These are phyloP conservation scores for Sphenostylis stenocarpa DNA, from an alignment of 306 rosid species.

Conservation along the genomic window DNA sequence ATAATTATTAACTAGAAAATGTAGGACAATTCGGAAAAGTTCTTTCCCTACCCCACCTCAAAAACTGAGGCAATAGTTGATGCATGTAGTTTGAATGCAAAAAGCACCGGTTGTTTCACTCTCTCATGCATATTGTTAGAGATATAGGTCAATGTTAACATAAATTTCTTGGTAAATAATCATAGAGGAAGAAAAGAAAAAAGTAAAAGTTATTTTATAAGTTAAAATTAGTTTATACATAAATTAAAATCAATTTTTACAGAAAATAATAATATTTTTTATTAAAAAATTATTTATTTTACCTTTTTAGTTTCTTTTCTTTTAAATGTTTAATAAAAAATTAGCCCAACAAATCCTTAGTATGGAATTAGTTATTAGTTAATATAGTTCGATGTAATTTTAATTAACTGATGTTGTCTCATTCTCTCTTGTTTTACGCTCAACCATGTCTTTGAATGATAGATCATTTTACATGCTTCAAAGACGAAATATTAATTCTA, in stretches of 20 bases:
- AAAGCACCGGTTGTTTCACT: neutral
- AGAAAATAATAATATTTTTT: neutral
- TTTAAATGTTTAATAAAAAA: neutral
- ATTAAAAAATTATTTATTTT: no score
- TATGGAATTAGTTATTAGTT: neutral
- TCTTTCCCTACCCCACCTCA: neutral
- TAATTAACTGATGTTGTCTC: neutral
- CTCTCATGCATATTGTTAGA: neutral
- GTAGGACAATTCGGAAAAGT: neutral
- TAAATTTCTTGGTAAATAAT: neutral
- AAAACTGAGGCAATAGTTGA: neutral
- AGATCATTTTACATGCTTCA: neutral
- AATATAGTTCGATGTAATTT: neutral
- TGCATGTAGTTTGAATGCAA: conserved; percentile 5
- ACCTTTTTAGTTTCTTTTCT: neutral
- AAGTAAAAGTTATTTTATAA: no score
- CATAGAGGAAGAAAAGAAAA: neutral
- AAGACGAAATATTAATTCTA: neutral
- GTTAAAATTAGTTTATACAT: no score
- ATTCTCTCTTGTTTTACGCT: neutral
- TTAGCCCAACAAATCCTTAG: neutral
- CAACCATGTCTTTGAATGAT: neutral
- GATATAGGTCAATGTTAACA: neutral
- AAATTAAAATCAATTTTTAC: neutral
- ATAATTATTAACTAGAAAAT: neutral